phyloP scores from a whole-genome alignment of 495 filamentous ascomycete species.

The Geopyxis carbonaria region DNA sequence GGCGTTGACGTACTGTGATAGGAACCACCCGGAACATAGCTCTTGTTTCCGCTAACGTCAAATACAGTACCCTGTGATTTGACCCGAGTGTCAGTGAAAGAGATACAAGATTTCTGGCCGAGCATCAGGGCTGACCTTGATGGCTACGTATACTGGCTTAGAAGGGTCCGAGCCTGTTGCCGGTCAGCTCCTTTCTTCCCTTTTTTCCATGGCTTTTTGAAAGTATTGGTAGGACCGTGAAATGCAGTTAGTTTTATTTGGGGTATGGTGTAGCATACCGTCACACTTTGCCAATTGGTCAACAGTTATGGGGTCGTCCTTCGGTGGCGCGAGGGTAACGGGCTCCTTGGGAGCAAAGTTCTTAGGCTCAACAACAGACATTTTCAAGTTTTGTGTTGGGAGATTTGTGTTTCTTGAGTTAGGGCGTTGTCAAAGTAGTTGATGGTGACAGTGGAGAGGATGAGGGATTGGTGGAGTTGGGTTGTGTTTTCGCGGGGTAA shows the following conservation, averaged over 20 bases:
- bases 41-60: conserved; percentile 72
- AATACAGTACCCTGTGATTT: conserved; percentile 59
- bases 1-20: conserved; percentile 82
- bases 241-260: too few species aligned
- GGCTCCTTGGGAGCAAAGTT: conserved; percentile 76
- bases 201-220: too few species aligned
- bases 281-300: conserved; percentile 66
- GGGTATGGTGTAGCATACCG: conserved; percentile 53
- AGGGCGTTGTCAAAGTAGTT: not conserved
- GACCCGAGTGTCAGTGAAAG: not conserved
- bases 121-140: conserved; percentile 43
- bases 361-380: not conserved
- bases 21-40: conserved; percentile 64
- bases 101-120: not conserved
- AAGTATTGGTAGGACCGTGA: too few species aligned
- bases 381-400: not conserved
- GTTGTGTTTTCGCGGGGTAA: too few species aligned
- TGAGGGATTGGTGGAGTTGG: too few species aligned
- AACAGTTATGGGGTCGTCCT: conserved; percentile 61
- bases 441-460: not conserved
- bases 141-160: conserved; percentile 73
- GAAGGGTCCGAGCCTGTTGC: conserved; percentile 45
- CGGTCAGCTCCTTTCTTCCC: too few species aligned
- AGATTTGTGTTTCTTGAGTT: not conserved
- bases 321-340: conserved; percentile 67